Evolutionary conservation across 2,329 filamentous ascomycete species (phyloP), one percentile per base, ranked within the genome.

Genomic region (Escovopsis weberi): DNA sequence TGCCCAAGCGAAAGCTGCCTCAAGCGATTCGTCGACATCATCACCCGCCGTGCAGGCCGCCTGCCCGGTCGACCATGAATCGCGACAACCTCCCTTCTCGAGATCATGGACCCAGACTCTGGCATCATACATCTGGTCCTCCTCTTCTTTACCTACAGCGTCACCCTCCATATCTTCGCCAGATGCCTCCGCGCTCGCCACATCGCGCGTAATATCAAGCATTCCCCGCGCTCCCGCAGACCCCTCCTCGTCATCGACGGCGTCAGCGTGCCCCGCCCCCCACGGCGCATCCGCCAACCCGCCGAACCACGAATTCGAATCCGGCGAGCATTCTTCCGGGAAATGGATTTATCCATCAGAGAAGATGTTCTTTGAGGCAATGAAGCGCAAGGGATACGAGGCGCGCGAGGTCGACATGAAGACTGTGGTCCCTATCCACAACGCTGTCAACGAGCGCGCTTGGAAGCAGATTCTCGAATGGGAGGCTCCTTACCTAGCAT

Each of bases 271-370:
- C 40, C 66, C 67, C 12, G 61, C 62, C 38, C 56, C 63, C 33
- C 62, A 62, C 41, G 59, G 55, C 32, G 58, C 61, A 37, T 63
- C 60, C 0, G 80, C 82, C 12, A 94, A 94, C 62, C 72, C 59
- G 0, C 79, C 82, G 12, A 94, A 94, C 62, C 72, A 75, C 47
- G 86, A 95, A 63, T 64, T 74, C 47, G 87, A 94, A 58, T 83
- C 81, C 0, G 82, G 83, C 47, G 70, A 78, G 19, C 79, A 85
- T 53, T 66, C 66, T 33, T 75, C 76, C 0, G 89, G 89, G 1
- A 94, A 95, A 60, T 98, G 91, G 91, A 81, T 98, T 47, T 98
- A 98, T 62, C 91, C 91, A 0, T 91, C 84, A 0, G 89, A 96
- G 61, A 82, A 85, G 57, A 94, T 95, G 79, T 98, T 98, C 70